Conservation (phyloP, 331 rosid species). For the Saraca asoca region DNA sequence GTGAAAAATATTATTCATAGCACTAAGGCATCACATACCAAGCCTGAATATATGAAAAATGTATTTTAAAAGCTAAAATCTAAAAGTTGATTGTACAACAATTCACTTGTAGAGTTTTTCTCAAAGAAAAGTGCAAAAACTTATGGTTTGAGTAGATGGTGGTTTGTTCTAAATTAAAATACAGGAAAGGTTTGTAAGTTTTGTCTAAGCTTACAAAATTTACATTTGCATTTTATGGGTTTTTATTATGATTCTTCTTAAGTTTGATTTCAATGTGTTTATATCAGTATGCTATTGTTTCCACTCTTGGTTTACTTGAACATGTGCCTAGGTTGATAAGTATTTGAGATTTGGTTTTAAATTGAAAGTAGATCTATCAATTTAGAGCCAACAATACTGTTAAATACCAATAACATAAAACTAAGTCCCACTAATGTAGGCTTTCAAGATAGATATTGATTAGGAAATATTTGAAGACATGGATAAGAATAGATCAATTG, state of each 20-base stretch:
- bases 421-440: slow-evolving; percentile 94
- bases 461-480: slow-evolving; percentile 92
- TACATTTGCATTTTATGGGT: background rate
- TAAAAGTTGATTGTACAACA: background rate
- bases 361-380: slow-evolving; percentile 92
- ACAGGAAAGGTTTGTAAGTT: slow-evolving; percentile 78
- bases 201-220: slow-evolving; percentile 7
- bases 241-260: background rate
- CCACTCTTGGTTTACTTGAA: no score
- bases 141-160: slow-evolving; percentile 88
- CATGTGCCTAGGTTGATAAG: background rate
- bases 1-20: no score
- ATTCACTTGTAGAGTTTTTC: slow-evolving; percentile 62
- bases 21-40: slow-evolving; percentile 5
- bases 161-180: slow-evolving; percentile 96
- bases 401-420: slow-evolving; percentile 83
- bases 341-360: slow-evolving; percentile 46
- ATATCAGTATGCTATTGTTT: background rate
- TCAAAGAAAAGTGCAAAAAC: slow-evolving; percentile 89
- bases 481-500: slow-evolving; percentile 86
- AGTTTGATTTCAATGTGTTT: background rate
- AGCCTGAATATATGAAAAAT: background rate
- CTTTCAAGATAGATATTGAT: slow-evolving; percentile 85
- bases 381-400: slow-evolving; percentile 78
- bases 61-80: slow-evolving; percentile 18